phyloP scores from a whole-genome alignment of 305 asterid genomes.

The Ilex paraguariensis region DNA sequence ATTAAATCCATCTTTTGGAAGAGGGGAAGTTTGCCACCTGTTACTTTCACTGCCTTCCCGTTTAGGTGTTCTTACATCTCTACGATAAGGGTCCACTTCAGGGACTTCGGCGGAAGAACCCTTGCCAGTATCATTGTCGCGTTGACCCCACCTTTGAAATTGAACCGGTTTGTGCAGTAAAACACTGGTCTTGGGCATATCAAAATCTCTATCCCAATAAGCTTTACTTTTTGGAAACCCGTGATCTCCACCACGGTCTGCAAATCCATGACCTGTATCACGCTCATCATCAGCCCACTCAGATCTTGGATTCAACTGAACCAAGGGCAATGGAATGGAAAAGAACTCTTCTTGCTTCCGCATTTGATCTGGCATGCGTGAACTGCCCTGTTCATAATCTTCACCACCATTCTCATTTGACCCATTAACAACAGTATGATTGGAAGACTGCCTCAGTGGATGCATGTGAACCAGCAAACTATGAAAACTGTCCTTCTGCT shows the following conservation, averaged over 20 bases:
- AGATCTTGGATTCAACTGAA: conserved; percentile 74
- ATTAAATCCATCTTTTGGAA: conserved; percentile 38
- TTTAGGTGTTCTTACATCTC: conserved; percentile 46
- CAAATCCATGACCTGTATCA: conserved; percentile 78
- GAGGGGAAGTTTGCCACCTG: conserved; percentile 51
- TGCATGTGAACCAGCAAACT: conserved; percentile 44
- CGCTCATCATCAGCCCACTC: conserved; percentile 99
- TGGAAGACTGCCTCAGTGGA: conserved; percentile 38
- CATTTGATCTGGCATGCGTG: conserved; percentile 25
- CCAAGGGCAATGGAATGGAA: conserved; percentile 73
- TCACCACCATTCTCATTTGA: conserved; percentile 37
- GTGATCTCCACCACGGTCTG: conserved; percentile 57
- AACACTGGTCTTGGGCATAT: conserved; percentile 63
- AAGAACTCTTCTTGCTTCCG: conserved; percentile 52
- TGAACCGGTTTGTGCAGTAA: conserved; percentile 63
- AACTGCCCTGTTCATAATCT: conserved; percentile 32
- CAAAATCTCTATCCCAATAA: conserved; percentile 91
- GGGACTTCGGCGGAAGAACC: conserved; percentile 50
- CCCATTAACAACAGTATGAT: conserved; percentile 33
- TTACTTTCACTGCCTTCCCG: conserved; percentile 57
- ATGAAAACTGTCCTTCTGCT: conserved; percentile 39
- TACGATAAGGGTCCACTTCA: conserved; percentile 45
- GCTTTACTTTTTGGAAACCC: conserved; percentile 57
- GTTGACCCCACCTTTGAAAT: conserved; percentile 49
- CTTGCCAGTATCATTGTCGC: conserved; percentile 64